A percentile compares a stretch with the other conserved stretches of the same genome.
phyloP scores from a whole-genome alignment of 2,329 filamentous ascomycete genomes.

The Aspergillus sp. region DNA sequence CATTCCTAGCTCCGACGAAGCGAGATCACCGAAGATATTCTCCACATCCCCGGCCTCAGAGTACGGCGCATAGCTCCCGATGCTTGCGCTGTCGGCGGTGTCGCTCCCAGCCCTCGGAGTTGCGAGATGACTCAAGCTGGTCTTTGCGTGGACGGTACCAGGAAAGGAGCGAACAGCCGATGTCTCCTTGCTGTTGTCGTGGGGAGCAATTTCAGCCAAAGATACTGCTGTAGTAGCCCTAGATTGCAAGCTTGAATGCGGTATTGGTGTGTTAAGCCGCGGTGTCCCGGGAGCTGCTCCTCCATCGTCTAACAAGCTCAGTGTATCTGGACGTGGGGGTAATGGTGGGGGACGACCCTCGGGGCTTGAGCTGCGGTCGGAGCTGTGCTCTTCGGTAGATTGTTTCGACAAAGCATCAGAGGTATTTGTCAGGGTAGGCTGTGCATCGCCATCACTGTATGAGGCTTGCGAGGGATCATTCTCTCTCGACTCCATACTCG shows the following conservation, averaged over 20 bases:
- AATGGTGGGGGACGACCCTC: conserved; percentile 45
- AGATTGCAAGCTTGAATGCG: conserved; percentile 48
- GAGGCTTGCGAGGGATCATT: conserved; percentile 6
- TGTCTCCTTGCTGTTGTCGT: conserved; percentile 66
- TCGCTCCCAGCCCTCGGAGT: conserved; percentile 50
- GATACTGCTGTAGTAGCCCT: conserved; percentile 83
- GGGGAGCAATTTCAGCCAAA: conserved; percentile 74
- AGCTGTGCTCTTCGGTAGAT: conserved; percentile 16
- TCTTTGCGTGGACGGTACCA: conserved; percentile 31
- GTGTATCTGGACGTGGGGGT: conserved; percentile 46
- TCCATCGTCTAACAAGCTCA: conserved; percentile 37
- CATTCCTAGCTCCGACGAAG: conserved; percentile 44
- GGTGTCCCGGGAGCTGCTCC: conserved; percentile 32
- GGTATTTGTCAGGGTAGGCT: not conserved
- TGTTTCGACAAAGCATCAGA: conserved; percentile 12
- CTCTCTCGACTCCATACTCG: conserved; percentile 13
- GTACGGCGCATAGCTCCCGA: conserved; percentile 54
- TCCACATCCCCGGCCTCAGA: conserved; percentile 70
- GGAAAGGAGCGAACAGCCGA: conserved; percentile 46
- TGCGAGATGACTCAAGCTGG: conserved; percentile 42
- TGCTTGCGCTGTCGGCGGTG: conserved; percentile 50
- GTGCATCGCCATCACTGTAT: not conserved
- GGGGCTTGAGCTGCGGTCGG: conserved; percentile 24
- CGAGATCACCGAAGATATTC: conserved; percentile 74
- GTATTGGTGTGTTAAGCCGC: conserved; percentile 24